Base-by-base conservation (phyloP, 176 grass and related monocot species). In the Cenchrus americanus region DNA sequence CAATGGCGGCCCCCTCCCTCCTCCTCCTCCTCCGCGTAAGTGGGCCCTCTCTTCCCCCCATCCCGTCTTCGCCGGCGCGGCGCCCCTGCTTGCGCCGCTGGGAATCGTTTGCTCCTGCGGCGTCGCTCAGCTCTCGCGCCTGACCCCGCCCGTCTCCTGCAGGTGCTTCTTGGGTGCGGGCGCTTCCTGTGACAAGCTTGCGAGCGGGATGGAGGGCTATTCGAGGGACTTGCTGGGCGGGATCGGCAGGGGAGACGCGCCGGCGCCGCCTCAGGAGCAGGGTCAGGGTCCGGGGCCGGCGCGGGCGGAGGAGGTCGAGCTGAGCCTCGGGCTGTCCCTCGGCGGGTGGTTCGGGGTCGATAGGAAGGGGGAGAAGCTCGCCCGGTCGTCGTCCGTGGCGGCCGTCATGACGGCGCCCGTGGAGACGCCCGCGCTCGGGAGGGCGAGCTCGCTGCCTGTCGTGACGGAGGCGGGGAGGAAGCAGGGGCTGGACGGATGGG, bases 301-400 rank as follows among this genome's bases (percentile, higher is more conserved):
- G 34, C 34, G 82, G 43, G 42, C 50, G 13, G 86, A 86, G 46
- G 92, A 92, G 70, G 43, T 91, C 13, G 90, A 97, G 70, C 92
- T 97, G 0, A 91, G 76, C 61, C 86, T 97, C 27, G 90, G 86
- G 15, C 84, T 97, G 24, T 97, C 95, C 3, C 89, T 97, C 7
- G 93, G 91, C 42, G 90, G 95, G 3, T 76, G 71, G 79, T 88
- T 91, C 30, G 92, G 91, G 48, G 17, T 84, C 2, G 85, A 89
- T 5, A 63, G 70, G 10, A 71, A 79, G 42, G 78, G 78, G 53
- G 73, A 34, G 24, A 83, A 82, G 69, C 82, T 93, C 14, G 53
- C 62, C 18, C 75, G 92, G 23, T 94, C 87, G 21, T 89, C 95
- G 3, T 97, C 92, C 9, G 46, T 89, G 68, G 84, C 84, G 7